Conservation (phyloP, 139 green algal genomes). For the Micromonas commoda region DNA sequence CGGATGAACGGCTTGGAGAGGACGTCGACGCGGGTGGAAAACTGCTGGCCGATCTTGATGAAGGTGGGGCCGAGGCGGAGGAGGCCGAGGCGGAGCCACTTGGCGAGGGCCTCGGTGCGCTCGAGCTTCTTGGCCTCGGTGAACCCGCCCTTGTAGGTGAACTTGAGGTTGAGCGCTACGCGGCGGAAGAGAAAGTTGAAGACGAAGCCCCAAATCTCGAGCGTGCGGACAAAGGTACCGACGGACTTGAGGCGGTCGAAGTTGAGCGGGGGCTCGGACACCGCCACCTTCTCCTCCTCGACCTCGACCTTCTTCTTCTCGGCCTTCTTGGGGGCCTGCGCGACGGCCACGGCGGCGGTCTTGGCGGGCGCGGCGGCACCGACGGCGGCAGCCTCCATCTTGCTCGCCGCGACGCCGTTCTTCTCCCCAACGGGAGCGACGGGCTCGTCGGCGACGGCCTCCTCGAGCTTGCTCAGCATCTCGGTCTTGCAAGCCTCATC, state of each 20-base stretch:
- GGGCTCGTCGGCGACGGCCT: not conserved
- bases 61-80: slow-evolving; percentile 88
- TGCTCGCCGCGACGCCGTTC: not conserved
- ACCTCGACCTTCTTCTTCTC: slow-evolving; percentile 4
- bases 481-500: slow-evolving; percentile 20
- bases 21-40: slow-evolving; percentile 91
- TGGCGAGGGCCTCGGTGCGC: slow-evolving; percentile 61
- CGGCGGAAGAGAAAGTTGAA: slow-evolving; percentile 65
- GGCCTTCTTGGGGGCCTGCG: too few species aligned
- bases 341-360: not conserved
- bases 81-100: slow-evolving; percentile 91
- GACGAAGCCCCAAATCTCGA: slow-evolving; percentile 87
- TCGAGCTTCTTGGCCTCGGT: slow-evolving; percentile 21
- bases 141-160: slow-evolving; percentile 24
- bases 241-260: slow-evolving; percentile 37
- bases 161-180: slow-evolving; percentile 42
- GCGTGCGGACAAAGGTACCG: slow-evolving; percentile 56
- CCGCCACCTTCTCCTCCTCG: slow-evolving; percentile 7
- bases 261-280: slow-evolving; percentile 25
- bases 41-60: slow-evolving; percentile 96
- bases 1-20: slow-evolving; percentile 88
- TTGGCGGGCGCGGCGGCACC: not conserved
- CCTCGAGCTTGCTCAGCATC: not conserved
- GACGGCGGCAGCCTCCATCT: not conserved
- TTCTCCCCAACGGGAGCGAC: too few species aligned